Percentiles rank a stretch among this genome's conserved stretches.
phyloP scores from a whole-genome alignment of 331 rosid genomes.

The Rosa hybrid region DNA sequence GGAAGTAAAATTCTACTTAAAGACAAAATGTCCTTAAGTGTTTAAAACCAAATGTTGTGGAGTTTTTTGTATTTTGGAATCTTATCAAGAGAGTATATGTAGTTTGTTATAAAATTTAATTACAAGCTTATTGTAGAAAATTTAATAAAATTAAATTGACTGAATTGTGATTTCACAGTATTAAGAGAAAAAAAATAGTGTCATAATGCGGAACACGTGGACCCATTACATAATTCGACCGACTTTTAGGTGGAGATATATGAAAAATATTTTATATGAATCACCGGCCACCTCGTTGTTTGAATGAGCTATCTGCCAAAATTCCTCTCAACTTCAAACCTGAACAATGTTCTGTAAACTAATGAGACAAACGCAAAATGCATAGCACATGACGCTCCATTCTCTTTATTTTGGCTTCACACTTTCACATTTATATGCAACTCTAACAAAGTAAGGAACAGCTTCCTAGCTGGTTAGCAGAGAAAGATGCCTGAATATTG shows the following conservation, averaged over 20 bases:
- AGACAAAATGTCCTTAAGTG: too few species aligned
- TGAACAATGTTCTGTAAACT: background rate
- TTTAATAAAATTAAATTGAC: too few species aligned
- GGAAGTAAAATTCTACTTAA: too few species aligned
- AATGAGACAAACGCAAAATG: conserved; percentile 10
- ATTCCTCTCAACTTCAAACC: background rate
- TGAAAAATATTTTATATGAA: background rate
- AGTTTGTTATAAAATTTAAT: too few species aligned
- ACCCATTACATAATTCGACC: background rate
- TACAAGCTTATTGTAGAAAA: too few species aligned
- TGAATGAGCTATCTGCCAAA: conserved; percentile 28
- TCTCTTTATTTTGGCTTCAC: background rate
- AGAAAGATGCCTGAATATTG: conserved; percentile 65
- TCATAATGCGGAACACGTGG: background rate
- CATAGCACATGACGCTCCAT: background rate
- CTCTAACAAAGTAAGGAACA: background rate
- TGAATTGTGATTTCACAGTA: too few species aligned
- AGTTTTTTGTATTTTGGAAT: too few species aligned
- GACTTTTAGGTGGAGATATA: background rate
- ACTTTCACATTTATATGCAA: background rate
- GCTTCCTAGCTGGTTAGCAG: background rate
- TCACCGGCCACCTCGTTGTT: background rate
- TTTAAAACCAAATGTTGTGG: too few species aligned
- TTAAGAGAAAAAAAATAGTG: too few species aligned
- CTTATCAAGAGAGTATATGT: too few species aligned